phyloP scores from a whole-genome alignment of 2,329 filamentous ascomycete species.

The Diplodia scrobiculata region DNA sequence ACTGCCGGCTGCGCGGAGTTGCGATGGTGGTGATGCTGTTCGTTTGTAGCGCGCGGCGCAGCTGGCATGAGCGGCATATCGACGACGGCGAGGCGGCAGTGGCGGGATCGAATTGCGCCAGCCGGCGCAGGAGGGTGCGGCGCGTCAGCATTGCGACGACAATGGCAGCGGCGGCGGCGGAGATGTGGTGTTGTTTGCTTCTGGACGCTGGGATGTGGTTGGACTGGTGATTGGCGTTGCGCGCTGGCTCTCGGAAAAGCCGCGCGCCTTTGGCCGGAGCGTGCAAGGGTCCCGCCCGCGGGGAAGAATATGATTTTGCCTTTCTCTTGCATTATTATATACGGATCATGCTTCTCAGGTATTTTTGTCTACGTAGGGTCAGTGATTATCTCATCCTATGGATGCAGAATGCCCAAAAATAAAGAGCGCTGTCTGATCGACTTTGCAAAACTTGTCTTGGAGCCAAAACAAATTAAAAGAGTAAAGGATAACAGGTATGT shows the following conservation, averaged over 20 bases:
- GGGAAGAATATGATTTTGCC: neutral
- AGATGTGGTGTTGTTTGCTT: neutral
- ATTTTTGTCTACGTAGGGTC: too few relatives aligned
- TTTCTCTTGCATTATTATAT: too few relatives aligned
- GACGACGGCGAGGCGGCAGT: neutral
- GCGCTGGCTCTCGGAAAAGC: neutral
- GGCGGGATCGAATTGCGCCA: neutral
- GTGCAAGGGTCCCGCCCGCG: neutral
- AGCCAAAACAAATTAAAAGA: too few relatives aligned
- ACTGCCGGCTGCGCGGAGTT: neutral
- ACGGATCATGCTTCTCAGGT: too few relatives aligned
- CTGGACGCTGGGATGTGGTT: neutral
- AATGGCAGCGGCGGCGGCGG: neutral
- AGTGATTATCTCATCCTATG: too few relatives aligned
- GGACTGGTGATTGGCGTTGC: neutral
- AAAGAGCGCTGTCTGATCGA: too few relatives aligned
- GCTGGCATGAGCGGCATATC: slow-evolving; percentile 21
- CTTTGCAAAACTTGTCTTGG: too few relatives aligned
- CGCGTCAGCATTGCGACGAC: slow-evolving; percentile 8
- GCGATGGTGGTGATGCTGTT: neutral
- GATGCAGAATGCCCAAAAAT: too few relatives aligned
- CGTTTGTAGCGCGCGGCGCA: slow-evolving; percentile 3
- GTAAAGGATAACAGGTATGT: too few relatives aligned
- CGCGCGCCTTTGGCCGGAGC: neutral
- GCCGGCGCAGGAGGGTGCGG: slow-evolving; percentile 12